These are phyloP conservation scores for Salix purpurea DNA, from an alignment of 345 rosid genomes.

Conservation along the genomic window DNA sequence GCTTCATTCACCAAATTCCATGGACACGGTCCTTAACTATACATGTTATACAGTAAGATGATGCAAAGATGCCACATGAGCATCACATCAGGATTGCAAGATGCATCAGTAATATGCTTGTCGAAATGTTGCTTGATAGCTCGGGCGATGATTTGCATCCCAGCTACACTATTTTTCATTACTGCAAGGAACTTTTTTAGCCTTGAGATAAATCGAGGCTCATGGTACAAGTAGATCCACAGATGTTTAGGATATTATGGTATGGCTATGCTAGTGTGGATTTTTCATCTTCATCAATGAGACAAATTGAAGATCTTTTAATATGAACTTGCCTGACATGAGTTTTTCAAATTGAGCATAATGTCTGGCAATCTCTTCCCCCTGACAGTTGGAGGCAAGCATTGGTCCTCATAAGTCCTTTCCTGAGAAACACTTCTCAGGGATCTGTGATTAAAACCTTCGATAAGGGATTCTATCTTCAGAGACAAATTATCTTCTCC, in stretches of 20 bases:
- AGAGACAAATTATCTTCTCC: conserved; percentile 43
- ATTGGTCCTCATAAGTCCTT: conserved; percentile 22
- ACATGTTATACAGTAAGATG: background rate
- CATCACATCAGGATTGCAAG: background rate
- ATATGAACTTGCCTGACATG: conserved; percentile 48
- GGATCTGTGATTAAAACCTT: conserved; percentile 37
- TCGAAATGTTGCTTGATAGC: background rate
- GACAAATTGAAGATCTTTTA: background rate
- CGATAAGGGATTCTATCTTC: conserved; percentile 46
- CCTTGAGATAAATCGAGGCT: background rate
- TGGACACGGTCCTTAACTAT: background rate
- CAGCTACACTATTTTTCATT: background rate
- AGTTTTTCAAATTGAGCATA: conserved; percentile 22
- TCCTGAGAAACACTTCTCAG: conserved; percentile 16
- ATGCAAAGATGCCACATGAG: background rate
- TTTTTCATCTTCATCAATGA: background rate
- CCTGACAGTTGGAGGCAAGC: conserved; percentile 20
- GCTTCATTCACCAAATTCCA: background rate
- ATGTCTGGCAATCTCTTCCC: conserved; percentile 30
- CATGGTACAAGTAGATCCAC: background rate
- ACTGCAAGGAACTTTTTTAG: background rate
- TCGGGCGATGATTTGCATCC: background rate
- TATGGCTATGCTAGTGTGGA: background rate
- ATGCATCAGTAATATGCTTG: background rate
- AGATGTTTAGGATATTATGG: background rate